These are phyloP conservation scores for Aspergillus jensenii DNA, from an alignment of 2,329 filamentous ascomycete species.

Conservation along the genomic window DNA sequence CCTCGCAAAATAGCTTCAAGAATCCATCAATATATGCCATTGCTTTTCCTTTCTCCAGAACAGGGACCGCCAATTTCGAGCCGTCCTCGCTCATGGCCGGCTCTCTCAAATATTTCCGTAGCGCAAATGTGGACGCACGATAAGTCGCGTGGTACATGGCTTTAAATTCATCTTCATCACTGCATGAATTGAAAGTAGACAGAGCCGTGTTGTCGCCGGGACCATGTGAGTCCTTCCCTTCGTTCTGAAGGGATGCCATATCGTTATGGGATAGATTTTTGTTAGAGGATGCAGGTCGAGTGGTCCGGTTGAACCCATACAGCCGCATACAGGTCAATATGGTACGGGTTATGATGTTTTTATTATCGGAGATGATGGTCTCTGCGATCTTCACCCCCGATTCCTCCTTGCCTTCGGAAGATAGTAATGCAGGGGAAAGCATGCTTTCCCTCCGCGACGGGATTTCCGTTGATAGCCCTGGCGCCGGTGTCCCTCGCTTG, in stretches of 20 bases:
- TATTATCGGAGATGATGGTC: slow-evolving; percentile 37
- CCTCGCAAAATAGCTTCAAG: slow-evolving; percentile 43
- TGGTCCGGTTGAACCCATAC: slow-evolving; percentile 41
- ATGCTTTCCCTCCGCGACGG: slow-evolving; percentile 13
- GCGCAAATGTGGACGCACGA: slow-evolving; percentile 42
- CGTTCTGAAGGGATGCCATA: slow-evolving; percentile 1
- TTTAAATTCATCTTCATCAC: slow-evolving; percentile 44
- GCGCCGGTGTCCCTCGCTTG: slow-evolving; percentile 24
- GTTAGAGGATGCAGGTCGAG: slow-evolving; percentile 19
- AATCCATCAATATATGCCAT: slow-evolving; percentile 44
- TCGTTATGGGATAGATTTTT: slow-evolving; percentile 15
- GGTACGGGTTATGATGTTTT: slow-evolving; percentile 42
- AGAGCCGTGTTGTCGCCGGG: background rate
- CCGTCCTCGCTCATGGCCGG: background rate
- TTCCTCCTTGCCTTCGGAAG: slow-evolving; percentile 19
- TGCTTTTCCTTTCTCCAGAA: slow-evolving; percentile 39
- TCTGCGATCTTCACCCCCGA: slow-evolving; percentile 27
- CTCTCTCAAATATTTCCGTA: slow-evolving; percentile 40
- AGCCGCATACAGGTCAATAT: slow-evolving; percentile 46
- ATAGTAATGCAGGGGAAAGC: slow-evolving; percentile 14
- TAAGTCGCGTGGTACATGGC: slow-evolving; percentile 47
- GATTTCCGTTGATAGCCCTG: slow-evolving; percentile 27
- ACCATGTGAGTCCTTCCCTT: slow-evolving; percentile 19
- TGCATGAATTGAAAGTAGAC: slow-evolving; percentile 13
- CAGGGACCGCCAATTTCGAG: slow-evolving; percentile 15